Percentiles rank a stretch among this genome's conserved stretches.
phyloP scores from a whole-genome alignment of 2,329 filamentous ascomycete species.

The Acrocalymma vagum region DNA sequence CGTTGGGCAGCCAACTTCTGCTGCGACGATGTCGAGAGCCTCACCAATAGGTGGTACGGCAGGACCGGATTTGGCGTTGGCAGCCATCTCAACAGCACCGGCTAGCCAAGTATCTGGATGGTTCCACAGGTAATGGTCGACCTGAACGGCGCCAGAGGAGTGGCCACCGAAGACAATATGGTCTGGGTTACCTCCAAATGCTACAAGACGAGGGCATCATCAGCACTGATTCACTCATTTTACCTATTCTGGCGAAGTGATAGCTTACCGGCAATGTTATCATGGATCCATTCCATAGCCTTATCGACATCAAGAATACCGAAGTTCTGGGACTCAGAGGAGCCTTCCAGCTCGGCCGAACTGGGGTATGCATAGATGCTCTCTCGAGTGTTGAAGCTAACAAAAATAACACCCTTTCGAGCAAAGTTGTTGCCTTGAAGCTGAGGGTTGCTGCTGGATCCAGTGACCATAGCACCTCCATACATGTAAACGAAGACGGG shows the following conservation, averaged over 20 bases:
- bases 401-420: conserved; percentile 31
- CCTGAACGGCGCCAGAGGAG: conserved; percentile 34
- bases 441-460: conserved; percentile 50
- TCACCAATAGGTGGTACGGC: conserved; percentile 27
- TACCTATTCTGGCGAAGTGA: no score
- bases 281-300: conserved; percentile 46
- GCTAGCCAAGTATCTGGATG: conserved; percentile 28
- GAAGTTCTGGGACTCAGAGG: conserved; percentile 34
- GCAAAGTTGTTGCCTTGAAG: conserved; percentile 51
- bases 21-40: conserved; percentile 31
- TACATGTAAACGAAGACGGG: conserved; percentile 55
- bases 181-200: conserved; percentile 52
- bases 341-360: conserved; percentile 45
- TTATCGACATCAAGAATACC: conserved; percentile 49
- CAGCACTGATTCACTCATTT: no score
- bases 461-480: conserved; percentile 53
- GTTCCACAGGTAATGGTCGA: conserved; percentile 36
- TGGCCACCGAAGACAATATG: conserved; percentile 54
- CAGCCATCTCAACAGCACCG: conserved; percentile 33
- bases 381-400: conserved; percentile 37
- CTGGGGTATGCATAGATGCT: conserved; percentile 53
- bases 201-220: no score
- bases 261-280: conserved; percentile 38
- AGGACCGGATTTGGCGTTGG: conserved; percentile 33
- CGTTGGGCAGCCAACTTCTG: conserved; percentile 28